Percentiles rank a stretch among this genome's conserved stretches.
phyloP scores from a whole-genome alignment of 2,329 filamentous ascomycete species.

The Epichloe amarillans region DNA sequence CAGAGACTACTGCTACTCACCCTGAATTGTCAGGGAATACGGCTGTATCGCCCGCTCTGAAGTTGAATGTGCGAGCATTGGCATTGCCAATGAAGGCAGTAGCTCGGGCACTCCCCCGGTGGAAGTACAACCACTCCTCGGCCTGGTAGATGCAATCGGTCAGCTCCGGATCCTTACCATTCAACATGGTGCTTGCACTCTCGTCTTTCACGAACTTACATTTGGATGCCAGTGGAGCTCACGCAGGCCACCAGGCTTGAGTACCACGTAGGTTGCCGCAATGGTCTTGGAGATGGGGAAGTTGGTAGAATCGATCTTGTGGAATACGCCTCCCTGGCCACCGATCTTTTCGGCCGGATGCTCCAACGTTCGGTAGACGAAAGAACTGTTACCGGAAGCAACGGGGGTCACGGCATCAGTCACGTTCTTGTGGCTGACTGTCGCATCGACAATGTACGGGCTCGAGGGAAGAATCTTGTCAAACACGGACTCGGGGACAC shows the following conservation, averaged over 20 bases:
- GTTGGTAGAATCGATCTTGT: slow-evolving; percentile 52
- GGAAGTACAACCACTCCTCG: slow-evolving; percentile 62
- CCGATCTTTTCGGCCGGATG: slow-evolving; percentile 43
- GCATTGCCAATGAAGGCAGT: slow-evolving; percentile 51
- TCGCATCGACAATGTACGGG: slow-evolving; percentile 49
- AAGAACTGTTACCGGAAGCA: slow-evolving; percentile 44
- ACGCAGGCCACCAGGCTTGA: slow-evolving; percentile 48
- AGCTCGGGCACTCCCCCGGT: slow-evolving; percentile 47
- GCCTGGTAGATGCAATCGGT: slow-evolving; percentile 26
- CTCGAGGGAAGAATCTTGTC: slow-evolving; percentile 40
- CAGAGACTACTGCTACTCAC: slow-evolving; percentile 18
- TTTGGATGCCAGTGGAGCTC: slow-evolving; percentile 62
- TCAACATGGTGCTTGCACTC: no score
- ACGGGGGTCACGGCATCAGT: slow-evolving; percentile 26
- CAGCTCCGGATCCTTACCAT: neutral
- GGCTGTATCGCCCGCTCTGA: slow-evolving; percentile 52
- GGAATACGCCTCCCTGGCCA: slow-evolving; percentile 47
- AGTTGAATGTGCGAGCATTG: slow-evolving; percentile 53
- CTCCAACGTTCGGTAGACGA: slow-evolving; percentile 45
- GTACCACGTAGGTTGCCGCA: slow-evolving; percentile 48
- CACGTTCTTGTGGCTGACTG: slow-evolving; percentile 31
- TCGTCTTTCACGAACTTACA: slow-evolving; percentile 18
- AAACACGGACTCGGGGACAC: slow-evolving; percentile 46
- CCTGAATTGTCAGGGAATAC: slow-evolving; percentile 53
- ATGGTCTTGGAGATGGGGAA: slow-evolving; percentile 55